phyloP scores from a whole-genome alignment of 441 rosid genomes.

The Hura crepitans region DNA sequence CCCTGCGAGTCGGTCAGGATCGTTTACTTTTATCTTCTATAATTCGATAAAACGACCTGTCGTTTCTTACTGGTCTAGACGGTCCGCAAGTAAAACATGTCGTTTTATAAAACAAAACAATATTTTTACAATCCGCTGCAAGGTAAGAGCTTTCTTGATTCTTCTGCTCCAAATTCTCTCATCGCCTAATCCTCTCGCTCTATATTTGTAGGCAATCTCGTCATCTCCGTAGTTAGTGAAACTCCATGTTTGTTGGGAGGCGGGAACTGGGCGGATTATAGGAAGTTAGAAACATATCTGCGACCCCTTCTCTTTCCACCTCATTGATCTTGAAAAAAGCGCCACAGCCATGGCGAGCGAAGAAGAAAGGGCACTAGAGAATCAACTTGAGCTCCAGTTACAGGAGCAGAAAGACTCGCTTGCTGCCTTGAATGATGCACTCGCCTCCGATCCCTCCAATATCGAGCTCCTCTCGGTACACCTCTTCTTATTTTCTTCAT shows the following conservation, averaged over 20 bases:
- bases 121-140: neutral
- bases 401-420: constrained; percentile 75
- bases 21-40: neutral
- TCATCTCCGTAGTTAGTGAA: neutral
- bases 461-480: constrained; percentile 67
- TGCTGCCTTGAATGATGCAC: constrained; percentile 57
- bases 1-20: no score
- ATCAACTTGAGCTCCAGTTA: constrained; percentile 67
- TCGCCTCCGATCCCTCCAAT: constrained; percentile 59
- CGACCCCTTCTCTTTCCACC: neutral
- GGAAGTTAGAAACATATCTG: neutral
- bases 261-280: neutral
- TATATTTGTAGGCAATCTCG: neutral
- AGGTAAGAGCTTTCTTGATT: neutral
- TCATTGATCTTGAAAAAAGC: neutral
- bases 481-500: neutral
- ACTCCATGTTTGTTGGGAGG: neutral
- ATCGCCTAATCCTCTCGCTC: neutral
- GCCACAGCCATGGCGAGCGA: constrained; percentile 52
- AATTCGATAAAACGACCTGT: neutral
- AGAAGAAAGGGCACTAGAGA: constrained; percentile 71
- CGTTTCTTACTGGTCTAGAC: neutral
- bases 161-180: neutral
- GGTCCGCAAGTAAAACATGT: neutral
- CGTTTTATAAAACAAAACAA: neutral